Percentiles rank a stretch among this genome's conserved stretches.
Conservation (phyloP, 2,329 filamentous ascomycete genomes). For the Neoascochyta sp. region DNA sequence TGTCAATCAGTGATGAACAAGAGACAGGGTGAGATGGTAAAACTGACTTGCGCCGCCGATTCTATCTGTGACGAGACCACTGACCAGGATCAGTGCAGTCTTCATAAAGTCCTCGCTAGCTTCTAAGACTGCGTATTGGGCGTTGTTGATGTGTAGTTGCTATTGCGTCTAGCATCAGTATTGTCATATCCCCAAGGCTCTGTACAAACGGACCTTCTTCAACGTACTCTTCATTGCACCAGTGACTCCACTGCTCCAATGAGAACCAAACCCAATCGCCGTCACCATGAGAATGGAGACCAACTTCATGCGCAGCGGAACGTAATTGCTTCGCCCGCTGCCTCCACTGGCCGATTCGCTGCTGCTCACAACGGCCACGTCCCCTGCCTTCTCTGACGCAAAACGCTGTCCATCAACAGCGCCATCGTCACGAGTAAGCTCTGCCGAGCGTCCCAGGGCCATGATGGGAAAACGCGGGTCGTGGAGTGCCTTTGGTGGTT, state of each 20-base stretch:
- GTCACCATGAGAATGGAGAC: constrained; percentile 51
- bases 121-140: constrained; percentile 57
- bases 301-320: constrained; percentile 30
- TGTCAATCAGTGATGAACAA: background rate
- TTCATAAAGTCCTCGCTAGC: constrained; percentile 62
- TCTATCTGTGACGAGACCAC: constrained; percentile 56
- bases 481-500: too few relatives aligned
- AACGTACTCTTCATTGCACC: constrained; percentile 60
- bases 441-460: too few relatives aligned
- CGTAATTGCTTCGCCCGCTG: constrained; percentile 3
- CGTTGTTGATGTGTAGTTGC: constrained; percentile 57
- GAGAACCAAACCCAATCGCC: constrained; percentile 57
- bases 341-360: constrained; percentile 4
- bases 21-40: background rate
- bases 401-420: constrained; percentile 1
- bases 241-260: constrained; percentile 59
- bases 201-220: constrained; percentile 45
- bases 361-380: constrained; percentile 7
- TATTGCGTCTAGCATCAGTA: constrained; percentile 6
- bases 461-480: constrained; percentile 6
- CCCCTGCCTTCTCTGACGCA: constrained; percentile 3
- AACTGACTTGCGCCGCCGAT: constrained; percentile 51
- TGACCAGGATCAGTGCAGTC: constrained; percentile 53
- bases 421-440: constrained; percentile 2
- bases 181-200: background rate